These are phyloP conservation scores for Fusarium metavorans DNA, from an alignment of 2,329 filamentous ascomycete species.

Conservation along the genomic window DNA sequence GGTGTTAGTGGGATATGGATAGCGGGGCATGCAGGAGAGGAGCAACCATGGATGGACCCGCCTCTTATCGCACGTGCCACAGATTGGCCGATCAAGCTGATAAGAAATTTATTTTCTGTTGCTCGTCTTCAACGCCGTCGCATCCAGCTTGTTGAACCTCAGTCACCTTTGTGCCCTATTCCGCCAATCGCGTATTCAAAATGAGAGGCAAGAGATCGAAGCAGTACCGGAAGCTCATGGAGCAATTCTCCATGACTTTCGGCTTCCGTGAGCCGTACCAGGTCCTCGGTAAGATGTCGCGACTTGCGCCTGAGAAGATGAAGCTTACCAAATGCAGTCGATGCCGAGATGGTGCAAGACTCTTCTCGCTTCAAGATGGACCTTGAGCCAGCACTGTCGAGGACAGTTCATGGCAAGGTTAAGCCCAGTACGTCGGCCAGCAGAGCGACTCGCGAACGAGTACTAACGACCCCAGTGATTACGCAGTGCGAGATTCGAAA, in stretches of 20 bases:
- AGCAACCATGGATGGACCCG: not conserved
- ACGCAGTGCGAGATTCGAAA: slow-evolving; percentile 85
- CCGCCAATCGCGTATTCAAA: slow-evolving; percentile 31
- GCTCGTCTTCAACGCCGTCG: slow-evolving; percentile 16
- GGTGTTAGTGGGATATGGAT: slow-evolving; percentile 15
- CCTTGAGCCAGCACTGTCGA: slow-evolving; percentile 78
- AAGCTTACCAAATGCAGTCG: slow-evolving; percentile 64
- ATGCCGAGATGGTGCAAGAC: slow-evolving; percentile 86
- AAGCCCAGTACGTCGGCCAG: slow-evolving; percentile 75
- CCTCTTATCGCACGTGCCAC: slow-evolving; percentile 52
- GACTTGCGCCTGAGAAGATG: slow-evolving; percentile 3
- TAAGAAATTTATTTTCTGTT: slow-evolving; percentile 56
- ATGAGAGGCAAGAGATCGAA: slow-evolving; percentile 67
- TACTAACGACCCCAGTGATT: slow-evolving; percentile 69
- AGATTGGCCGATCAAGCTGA: slow-evolving; percentile 33
- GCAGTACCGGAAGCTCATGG: slow-evolving; percentile 85
- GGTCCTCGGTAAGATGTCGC: slow-evolving; percentile 71
- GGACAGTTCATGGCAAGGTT: slow-evolving; percentile 87
- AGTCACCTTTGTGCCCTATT: not conserved
- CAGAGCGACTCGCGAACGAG: slow-evolving; percentile 1
- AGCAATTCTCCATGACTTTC: slow-evolving; percentile 88
- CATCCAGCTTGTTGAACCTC: slow-evolving; percentile 7
- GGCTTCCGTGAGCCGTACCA: slow-evolving; percentile 96
- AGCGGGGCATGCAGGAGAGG: slow-evolving; percentile 25
- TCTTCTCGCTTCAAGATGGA: slow-evolving; percentile 91